A percentile compares a stretch with the other conserved stretches of the same genome.
These are phyloP conservation scores for Fragilaria crotonensis DNA, from an alignment of 108 stramenopile genomes.

Conservation along the genomic window DNA sequence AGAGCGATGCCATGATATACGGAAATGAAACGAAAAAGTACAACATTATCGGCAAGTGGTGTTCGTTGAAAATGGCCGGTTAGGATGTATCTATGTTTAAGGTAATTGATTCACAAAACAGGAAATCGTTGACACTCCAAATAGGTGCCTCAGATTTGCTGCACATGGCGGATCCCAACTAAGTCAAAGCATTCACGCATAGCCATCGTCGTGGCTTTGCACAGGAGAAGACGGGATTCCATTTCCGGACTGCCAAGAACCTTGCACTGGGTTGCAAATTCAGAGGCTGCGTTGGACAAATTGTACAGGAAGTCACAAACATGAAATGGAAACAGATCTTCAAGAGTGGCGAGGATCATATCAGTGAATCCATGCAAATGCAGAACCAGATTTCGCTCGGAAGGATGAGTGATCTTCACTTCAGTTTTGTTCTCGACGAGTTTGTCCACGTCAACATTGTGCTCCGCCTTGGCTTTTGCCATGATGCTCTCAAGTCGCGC, in stretches of 20 bases:
- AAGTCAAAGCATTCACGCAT: conserved; percentile 91
- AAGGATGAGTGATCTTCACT: conserved; percentile 64
- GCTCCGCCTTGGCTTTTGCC: conserved; percentile 81
- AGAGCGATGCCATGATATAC: too few relatives aligned
- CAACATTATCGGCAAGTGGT: too few relatives aligned
- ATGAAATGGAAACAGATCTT: conserved; percentile 89
- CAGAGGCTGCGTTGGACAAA: conserved; percentile 80
- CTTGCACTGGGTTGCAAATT: conserved; percentile 94
- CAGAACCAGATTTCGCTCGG: conserved; percentile 91
- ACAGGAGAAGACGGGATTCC: conserved; percentile 90
- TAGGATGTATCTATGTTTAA: too few relatives aligned
- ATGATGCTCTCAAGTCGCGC: conserved; percentile 95
- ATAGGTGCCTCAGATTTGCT: conserved; percentile 81
- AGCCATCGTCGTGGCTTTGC: conserved; percentile 79
- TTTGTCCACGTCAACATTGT: conserved; percentile 70
- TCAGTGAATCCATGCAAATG: conserved; percentile 82
- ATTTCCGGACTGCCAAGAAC: conserved; percentile 85
- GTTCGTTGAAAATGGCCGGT: too few relatives aligned
- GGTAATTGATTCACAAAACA: too few relatives aligned
- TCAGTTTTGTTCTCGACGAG: conserved; percentile 42
- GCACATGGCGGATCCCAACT: conserved; percentile 76
- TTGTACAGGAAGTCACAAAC: conserved; percentile 95
- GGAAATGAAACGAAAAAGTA: too few relatives aligned
- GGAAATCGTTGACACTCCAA: too few relatives aligned
- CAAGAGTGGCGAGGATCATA: conserved; percentile 65